Evolutionary conservation across 495 filamentous ascomycete species (phyloP), one percentile per base, ranked within the genome.

Genomic region (Cercophora scortea): DNA sequence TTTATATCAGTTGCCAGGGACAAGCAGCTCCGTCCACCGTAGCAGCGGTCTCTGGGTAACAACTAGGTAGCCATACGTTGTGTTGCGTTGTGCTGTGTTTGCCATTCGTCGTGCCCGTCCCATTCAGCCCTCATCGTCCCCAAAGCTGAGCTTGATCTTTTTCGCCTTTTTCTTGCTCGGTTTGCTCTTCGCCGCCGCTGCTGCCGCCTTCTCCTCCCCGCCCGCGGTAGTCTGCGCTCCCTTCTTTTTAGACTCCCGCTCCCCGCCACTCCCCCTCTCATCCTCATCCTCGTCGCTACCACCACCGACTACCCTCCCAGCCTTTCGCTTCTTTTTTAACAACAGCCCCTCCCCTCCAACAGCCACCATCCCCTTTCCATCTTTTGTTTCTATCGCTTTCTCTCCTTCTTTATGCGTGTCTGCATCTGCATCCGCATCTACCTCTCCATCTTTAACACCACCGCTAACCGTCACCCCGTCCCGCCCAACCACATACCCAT

Each of bases 81-180:
- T 50, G 49, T 42, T 33, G 6, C 16, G 9, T 32, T 11, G 11
- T 13, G 10, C 3, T 47, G 10, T 32, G 45, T 34, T 47, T 4
- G 34, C 9, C 5, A 4, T 6, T 17, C 4, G 33, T 18, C 4
- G n/a, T n/a, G n/a, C n/a, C n/a, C n/a, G n/a, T 19, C 8, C 12
- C 8, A 3, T 44, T 62, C 59, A 66, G 25, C 63, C 76, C 45
- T 76, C 73, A 32, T 76, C 75, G 49, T 80, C 78, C 4, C 70
- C 73, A 63, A 81, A 81, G 61, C 78, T 80, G 42, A 81, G 67
- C 68, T 80, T 79, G 51, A 81, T 73, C 65, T 81, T 81, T 69
- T 81, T 80, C 0, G 71, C 70, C 58, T 77, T 76, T 54, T 75
- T 77, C 56, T 73, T 74, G 8, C 13, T 10, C 19, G 50, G 43